Conservation (phyloP, 352 stramenopile species). For the Phytopythium sindhum region DNA sequence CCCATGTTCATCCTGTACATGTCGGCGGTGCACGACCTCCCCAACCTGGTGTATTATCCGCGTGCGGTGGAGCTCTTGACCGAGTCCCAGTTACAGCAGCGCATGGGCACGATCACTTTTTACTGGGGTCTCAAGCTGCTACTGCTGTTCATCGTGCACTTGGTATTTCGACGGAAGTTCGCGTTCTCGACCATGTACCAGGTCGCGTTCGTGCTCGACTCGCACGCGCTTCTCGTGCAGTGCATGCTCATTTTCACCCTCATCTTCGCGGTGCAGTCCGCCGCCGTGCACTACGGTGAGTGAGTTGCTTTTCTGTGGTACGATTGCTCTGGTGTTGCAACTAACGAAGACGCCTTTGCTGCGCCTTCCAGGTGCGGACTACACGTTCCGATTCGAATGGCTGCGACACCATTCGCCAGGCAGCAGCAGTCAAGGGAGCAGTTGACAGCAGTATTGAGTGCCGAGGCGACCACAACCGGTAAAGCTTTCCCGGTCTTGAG, state of each 20-base stretch:
- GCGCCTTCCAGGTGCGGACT: background rate
- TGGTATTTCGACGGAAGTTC: conserved; percentile 22
- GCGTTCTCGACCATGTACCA: conserved; percentile 31
- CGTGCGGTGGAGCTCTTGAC: conserved; percentile 17
- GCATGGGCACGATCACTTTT: conserved; percentile 17
- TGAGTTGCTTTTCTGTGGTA: background rate
- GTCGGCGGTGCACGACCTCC: conserved; percentile 15
- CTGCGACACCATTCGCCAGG: background rate
- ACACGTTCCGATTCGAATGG: conserved; percentile 8
- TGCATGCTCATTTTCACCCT: conserved; percentile 25
- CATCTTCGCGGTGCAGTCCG: conserved; percentile 7
- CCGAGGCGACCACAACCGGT: no score
- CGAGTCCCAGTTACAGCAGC: conserved; percentile 12
- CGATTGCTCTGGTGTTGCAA: background rate
- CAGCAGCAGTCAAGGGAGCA: no score
- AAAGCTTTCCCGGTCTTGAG: no score
- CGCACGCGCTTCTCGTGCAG: conserved; percentile 27
- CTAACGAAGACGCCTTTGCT: background rate
- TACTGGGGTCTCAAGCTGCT: conserved; percentile 15
- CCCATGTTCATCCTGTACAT: conserved; percentile 30
- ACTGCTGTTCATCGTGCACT: conserved; percentile 15
- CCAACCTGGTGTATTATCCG: conserved; percentile 26
- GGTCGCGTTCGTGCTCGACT: conserved; percentile 51
- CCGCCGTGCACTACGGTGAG: conserved; percentile 2
- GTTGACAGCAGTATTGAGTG: no score